Evolutionary conservation across 495 filamentous ascomycete species (phyloP).

Genomic region (Hyaloscypha hepaticicola): DNA sequence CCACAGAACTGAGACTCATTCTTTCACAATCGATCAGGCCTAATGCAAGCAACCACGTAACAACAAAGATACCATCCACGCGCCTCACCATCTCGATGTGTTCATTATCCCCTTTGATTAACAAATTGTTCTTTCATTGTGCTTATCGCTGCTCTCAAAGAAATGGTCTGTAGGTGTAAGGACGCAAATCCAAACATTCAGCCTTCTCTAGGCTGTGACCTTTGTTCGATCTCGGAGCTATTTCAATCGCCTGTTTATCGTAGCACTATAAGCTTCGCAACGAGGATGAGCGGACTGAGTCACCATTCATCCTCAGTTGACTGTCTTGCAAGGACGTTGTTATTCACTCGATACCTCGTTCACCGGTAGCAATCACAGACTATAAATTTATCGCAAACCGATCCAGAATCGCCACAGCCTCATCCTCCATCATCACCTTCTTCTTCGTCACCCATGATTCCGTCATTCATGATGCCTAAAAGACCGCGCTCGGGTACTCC

Average conservation of each 20-base stretch:
- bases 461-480: not conserved
- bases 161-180: not conserved
- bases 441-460: not conserved
- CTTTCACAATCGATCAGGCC: no score
- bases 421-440: not conserved
- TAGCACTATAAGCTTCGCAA: not conserved
- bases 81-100: not conserved
- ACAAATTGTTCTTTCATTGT: not conserved
- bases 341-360: not conserved
- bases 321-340: not conserved
- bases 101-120: not conserved
- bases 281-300: not conserved
- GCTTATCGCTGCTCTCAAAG: slow-evolving; percentile 2
- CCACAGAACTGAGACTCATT: no score
- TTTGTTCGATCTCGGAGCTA: not conserved
- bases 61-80: not conserved
- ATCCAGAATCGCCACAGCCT: not conserved
- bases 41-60: not conserved
- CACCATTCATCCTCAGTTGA: not conserved
- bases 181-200: not conserved
- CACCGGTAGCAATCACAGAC: not conserved
- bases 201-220: not conserved
- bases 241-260: not conserved
- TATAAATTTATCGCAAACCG: not conserved
- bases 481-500: not conserved